Evolutionary conservation across 2,329 filamentous ascomycete genomes (phyloP), one percentile per base, ranked within the genome.

Genomic region (Nannizziopsis barbatae): DNA sequence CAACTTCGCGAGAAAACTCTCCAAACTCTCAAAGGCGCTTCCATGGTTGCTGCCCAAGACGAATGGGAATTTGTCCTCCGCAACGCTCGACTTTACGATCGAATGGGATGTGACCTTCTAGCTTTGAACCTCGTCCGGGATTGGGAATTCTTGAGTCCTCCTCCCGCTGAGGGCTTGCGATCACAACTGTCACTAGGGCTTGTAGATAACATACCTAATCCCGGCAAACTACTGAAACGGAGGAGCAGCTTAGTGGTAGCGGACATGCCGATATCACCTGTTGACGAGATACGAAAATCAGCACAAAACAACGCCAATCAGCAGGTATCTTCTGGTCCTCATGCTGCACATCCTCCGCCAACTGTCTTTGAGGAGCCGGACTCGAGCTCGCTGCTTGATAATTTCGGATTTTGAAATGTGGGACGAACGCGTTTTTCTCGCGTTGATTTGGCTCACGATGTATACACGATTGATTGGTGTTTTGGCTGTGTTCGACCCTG

Each of bases 301-400:
- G 53, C 51, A 8, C 51, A 50, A 11, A 50, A 50, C 52, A 60
- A 12, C 15, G 20, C 35, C 18, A 35, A 44, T 32, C 18, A 42
- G 18, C 32, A 44, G 20, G 18, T 18, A 8, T 8, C 15, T 42
- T 14, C 33, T 8, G 46, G 45, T 42, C 15, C 10, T 2, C 32
- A 40, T 32, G 40, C 20, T 10, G 14, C 18, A 9, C 31, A 39
- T 2, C 40, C 64, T 55, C 66, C 67, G 57, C 80, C 87, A 1
- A 87, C 83, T 15, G 80, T 83, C 53, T 96, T 96, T 63, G 76
- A 93, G 58, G 92, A 98, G 65, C 92, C 92, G n/a, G 88, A 94
- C 68, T 77, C 85, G 22, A 86, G 79, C 62, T 90, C 86, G 51
- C 68, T 98, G 60, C 72, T 96, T 58, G 90, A 96, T 71, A 89